Evolutionary conservation across 2,329 filamentous ascomycete genomes (phyloP), one percentile per base, ranked within the genome.

Genomic region (Mariannaea sp.): DNA sequence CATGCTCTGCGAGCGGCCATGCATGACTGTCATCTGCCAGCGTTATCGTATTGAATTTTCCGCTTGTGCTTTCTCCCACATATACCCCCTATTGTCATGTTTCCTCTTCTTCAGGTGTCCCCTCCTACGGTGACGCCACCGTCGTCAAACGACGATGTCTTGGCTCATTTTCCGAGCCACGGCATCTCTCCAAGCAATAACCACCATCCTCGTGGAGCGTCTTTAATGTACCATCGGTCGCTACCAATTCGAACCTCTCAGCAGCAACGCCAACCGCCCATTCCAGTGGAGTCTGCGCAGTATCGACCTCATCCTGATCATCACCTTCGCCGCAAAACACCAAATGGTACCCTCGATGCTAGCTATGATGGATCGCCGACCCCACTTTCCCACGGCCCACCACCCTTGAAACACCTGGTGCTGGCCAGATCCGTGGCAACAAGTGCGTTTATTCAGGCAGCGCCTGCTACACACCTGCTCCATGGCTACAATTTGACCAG

Each of bases 291-390:
- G 39, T 47, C 36, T 14, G 13, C 52, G 41, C 39, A 56, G 55
- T 64, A 68, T 59, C 53, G 65, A 32, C 55, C 63, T 55, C 70
- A 73, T 49, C 70, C 73, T 48, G 91, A 96, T 70, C 86, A 96
- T 71, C 89, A 90, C 64, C 78, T 97, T 51, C 85, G 93, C 60
- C 85, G 93, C 61, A 97, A 97, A 73, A 97, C 93, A 7, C 94
- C 93, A 4, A 93, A 87, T 67, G 94, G 93, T n/a, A 96, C 92
- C 30, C 82, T 97, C 56, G 88, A 93, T 60, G 91, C 90, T 48
- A 92, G 91, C 9, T 97, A 96, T 67, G 92, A 97, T 78, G 91
- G 89, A 26, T 90, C 89, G 5, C 85, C 87, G 1, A 80, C 86
- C 17, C 88, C 91, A 66, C 84, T 87, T 64, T 84, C 81, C 8